A percentile compares a stretch with the other conserved stretches of the same genome.
phyloP scores from a whole-genome alignment of 345 rosid species.

The Gossypium thurberi region DNA sequence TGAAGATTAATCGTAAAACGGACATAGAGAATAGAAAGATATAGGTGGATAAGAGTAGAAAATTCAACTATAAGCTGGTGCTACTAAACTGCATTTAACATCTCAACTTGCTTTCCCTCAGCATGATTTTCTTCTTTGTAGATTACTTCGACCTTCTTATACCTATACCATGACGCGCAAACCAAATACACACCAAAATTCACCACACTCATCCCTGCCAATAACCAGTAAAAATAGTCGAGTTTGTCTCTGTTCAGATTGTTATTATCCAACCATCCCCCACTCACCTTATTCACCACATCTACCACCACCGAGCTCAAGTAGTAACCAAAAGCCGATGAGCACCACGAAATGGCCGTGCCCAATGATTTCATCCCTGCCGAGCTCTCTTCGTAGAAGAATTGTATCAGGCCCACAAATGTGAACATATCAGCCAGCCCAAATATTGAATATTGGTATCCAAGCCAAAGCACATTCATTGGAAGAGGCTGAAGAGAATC shows the following conservation, averaged over 20 bases:
- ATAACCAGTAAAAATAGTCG: constrained; percentile 33
- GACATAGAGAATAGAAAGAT: too few relatives aligned
- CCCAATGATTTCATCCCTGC: constrained; percentile 52
- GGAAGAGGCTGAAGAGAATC: constrained; percentile 43
- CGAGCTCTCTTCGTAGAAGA: constrained; percentile 56
- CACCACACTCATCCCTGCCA: constrained; percentile 19
- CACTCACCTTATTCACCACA: constrained; percentile 46
- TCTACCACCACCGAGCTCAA: constrained; percentile 46
- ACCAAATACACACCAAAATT: constrained; percentile 45
- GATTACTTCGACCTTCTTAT: constrained; percentile 32
- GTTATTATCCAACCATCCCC: constrained; percentile 33
- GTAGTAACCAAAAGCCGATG: constrained; percentile 49
- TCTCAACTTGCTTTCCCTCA: not conserved
- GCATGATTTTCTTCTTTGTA: not conserved
- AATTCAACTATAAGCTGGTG: not conserved
- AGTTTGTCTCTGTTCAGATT: constrained; percentile 26
- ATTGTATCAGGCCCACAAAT: constrained; percentile 45
- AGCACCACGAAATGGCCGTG: constrained; percentile 48
- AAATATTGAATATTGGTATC: constrained; percentile 36
- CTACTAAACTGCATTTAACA: not conserved
- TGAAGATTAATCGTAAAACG: fast-evolving
- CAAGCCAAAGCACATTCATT: constrained; percentile 55
- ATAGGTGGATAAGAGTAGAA: not conserved
- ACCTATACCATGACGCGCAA: constrained; percentile 59
- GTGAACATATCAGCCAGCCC: constrained; percentile 62